Base-by-base conservation (phyloP, 257 asterid genomes). In the Primulina huaijiensis region DNA sequence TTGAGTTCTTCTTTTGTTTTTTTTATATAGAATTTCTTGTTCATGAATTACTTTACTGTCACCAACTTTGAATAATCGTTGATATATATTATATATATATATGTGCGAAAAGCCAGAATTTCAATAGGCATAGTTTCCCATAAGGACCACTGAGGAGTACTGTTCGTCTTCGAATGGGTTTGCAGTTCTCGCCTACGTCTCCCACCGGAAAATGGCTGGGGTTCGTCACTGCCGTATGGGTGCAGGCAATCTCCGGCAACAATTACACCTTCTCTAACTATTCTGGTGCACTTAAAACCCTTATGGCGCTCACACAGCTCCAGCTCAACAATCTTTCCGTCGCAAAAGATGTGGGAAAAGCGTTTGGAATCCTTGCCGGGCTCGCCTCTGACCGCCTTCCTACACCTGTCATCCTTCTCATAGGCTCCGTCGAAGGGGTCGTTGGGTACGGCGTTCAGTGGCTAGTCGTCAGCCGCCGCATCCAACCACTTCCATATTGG, bases 181-280 rank as follows among this genome's bases (percentile, higher is more conserved):
- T 81, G 25, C 38, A 68, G 38, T 57, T 77, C 23, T 84, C 93
- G 29, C 87, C 96, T 71, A 79, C 84, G 0, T 77, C 98, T 1
- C 87, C 96, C 31, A 88, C 87, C 81, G 95, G 92, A 0, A 92
- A 92, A 77, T 92, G 98, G 98, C 78, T 92, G 53, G 98, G 98
- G 0, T 84, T 92, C 31, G 88, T 92, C n/a, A 79, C 97, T 19
- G 99, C 99, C 75, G 87, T 94, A 0, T 94, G 99, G 99, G 99
- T 94, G 21, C 99, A 94, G 70, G 84, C 99, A 5, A 91, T 94
- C 30, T 89, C 99, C 57, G 99, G 99, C 43, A 91, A 94, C 81
- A 94, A 94, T 20, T 91, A 94, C 89, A 91, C 97, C 8, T 94
- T 94, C 75, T 89, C 99, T 0, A 94, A 94, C 62, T 94, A 94